Conservation (phyloP, 2,329 filamentous ascomycete genomes). For the Metarhizium guizhouense region DNA sequence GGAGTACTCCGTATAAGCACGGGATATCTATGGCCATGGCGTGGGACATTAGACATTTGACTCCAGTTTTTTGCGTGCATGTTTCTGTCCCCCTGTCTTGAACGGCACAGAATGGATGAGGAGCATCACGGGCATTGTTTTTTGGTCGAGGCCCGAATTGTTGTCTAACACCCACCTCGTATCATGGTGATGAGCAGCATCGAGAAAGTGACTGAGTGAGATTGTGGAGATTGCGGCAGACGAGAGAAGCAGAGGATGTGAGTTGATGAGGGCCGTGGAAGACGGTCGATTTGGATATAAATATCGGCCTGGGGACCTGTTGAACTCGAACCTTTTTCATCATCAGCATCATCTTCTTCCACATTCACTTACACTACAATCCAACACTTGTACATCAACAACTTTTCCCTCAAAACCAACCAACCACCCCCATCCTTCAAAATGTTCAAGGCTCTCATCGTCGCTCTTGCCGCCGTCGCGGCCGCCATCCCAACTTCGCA, state of each 20-base stretch:
- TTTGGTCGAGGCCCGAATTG: too few relatives aligned
- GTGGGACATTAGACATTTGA: too few relatives aligned
- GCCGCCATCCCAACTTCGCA: neutral
- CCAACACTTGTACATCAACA: neutral
- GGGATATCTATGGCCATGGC: too few relatives aligned
- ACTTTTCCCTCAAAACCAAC: neutral
- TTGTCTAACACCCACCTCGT: too few relatives aligned
- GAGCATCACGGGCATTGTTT: too few relatives aligned
- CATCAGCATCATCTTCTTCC: neutral
- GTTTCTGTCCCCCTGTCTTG: too few relatives aligned
- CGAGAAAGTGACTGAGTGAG: neutral
- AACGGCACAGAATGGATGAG: too few relatives aligned
- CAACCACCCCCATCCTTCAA: neutral
- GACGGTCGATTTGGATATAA: neutral
- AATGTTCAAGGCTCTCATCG: slow-evolving; percentile 1
- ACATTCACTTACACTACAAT: neutral
- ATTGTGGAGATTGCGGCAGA: slow-evolving; percentile 9
- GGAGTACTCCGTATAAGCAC: too few relatives aligned
- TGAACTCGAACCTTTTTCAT: neutral
- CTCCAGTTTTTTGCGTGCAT: too few relatives aligned
- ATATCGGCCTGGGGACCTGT: neutral
- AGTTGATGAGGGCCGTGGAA: neutral
- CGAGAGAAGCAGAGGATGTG: neutral
- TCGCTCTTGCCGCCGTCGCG: neutral
- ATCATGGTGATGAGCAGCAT: too few relatives aligned